Evolutionary conservation across 305 asterid species (phyloP).

Genomic region (Petunia hybrid): DNA sequence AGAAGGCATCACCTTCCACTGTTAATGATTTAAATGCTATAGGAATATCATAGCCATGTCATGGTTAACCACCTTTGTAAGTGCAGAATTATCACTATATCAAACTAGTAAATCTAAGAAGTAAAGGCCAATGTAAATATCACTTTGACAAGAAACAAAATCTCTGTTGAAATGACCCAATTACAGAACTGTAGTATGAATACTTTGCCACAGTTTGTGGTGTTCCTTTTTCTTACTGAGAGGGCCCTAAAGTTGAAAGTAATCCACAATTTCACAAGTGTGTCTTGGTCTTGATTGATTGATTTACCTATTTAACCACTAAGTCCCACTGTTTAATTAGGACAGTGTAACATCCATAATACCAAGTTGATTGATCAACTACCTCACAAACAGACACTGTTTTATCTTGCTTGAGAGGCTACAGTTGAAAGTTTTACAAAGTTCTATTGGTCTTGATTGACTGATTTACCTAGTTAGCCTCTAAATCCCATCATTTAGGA

Average conservation of each 20-base stretch:
- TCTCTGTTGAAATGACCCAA: background rate
- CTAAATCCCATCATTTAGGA: background rate
- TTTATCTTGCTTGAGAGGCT: no score
- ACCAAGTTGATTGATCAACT: background rate
- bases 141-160: slow-evolving; percentile 7
- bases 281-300: background rate
- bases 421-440: background rate
- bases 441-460: background rate
- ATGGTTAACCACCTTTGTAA: slow-evolving; percentile 2
- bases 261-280: background rate
- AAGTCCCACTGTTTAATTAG: background rate
- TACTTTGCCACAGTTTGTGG: background rate
- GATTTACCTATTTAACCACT: background rate
- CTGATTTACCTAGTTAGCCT: background rate
- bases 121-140: background rate
- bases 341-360: background rate
- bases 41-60: background rate
- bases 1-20: background rate
- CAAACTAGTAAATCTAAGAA: background rate
- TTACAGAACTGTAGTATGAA: background rate
- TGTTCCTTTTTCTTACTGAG: background rate
- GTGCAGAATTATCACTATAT: background rate
- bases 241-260: no score
- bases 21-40: background rate
- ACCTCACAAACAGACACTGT: background rate